Evolutionary conservation across 1,284 basidiomycete species (phyloP), one percentile per base, ranked within the genome.

Genomic region (Takashimella koratensis): DNA sequence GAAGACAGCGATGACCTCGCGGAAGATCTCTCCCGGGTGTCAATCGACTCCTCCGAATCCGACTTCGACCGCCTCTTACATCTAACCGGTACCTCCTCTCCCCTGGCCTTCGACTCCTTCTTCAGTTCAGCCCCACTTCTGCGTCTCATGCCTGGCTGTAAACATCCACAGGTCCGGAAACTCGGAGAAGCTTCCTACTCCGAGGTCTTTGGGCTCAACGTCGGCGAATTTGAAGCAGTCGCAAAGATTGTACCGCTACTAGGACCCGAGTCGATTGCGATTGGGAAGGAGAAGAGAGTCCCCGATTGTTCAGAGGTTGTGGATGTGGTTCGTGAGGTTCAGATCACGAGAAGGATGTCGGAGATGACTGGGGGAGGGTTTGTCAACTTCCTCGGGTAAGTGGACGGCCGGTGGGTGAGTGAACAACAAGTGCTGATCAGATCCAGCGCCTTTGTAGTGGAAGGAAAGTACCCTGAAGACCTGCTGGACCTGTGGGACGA

Each of bases 181-280:
- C 86, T 97, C 50, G 95, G 94, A 44, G 95, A 98, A 76, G 95
- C 95, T 11, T 92, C 89, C 46, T 98, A 89, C 74, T 96, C 92
- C 0, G 95, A 98, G 70, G 96, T 98, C n/a, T 98, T 91, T 76
- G 86, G 86, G 3, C 84, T 93, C 47, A 84, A 47, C 1, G 78
- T 81, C 30, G 79, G 82, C 52, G 66, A 47, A 26, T 45, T 52
- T 4, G 58, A 54, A 22, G 53, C 64, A 2, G 65, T 73, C 3
- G 53, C 67, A 39, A 70, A 68, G 46, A 58, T 68, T 30, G 59
- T 63, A 8, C 70, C 68, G 1, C 56, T 71, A 0, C 27, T 62
- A 1, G 47, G 41, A 16, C 48, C 26, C 5, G 46, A 42, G 12
- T 21, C 50, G 13, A 52, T 44, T n/a, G 45, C n/a, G 6, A 30